Evolutionary conservation across 176 grass and related monocot genomes (phyloP).

Genomic region (Microstegium vimineum): DNA sequence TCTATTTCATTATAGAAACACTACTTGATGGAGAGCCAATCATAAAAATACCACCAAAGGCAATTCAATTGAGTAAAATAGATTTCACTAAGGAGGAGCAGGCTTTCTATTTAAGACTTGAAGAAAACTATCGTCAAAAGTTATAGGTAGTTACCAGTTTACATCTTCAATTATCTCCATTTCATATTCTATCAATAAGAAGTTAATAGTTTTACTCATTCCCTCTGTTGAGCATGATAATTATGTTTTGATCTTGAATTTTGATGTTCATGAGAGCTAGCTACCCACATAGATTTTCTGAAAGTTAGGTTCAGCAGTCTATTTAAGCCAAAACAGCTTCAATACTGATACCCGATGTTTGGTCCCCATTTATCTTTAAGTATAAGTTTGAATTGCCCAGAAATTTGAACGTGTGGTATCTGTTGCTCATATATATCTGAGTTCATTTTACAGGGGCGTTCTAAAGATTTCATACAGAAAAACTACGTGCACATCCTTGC

Average conservation of each 20-base stretch:
- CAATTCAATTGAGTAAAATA: slow-evolving; percentile 63
- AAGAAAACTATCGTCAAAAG: slow-evolving; percentile 65
- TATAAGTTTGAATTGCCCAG: background rate
- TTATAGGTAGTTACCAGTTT: slow-evolving; percentile 59
- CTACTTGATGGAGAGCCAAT: slow-evolving; percentile 84
- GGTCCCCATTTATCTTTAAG: background rate
- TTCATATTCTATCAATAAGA: background rate
- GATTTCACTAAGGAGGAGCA: slow-evolving; percentile 77
- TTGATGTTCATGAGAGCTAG: background rate
- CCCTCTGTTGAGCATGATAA: background rate
- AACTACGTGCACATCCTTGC: slow-evolving; percentile 87
- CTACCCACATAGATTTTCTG: background rate
- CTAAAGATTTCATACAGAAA: slow-evolving; percentile 34
- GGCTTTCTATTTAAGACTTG: slow-evolving; percentile 77
- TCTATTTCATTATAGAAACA: slow-evolving; percentile 48
- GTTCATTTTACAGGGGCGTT: slow-evolving; percentile 38
- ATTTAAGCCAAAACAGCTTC: background rate
- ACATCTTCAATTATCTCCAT: background rate
- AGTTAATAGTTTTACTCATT: background rate
- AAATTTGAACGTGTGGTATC: background rate
- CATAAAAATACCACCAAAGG: slow-evolving; percentile 77
- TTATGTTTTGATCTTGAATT: background rate
- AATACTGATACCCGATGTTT: background rate
- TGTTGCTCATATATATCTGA: slow-evolving; percentile 3
- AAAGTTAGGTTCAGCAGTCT: background rate